phyloP scores from a whole-genome alignment of 371 early-diverging fungal genomes.

The Mucor indicus region DNA sequence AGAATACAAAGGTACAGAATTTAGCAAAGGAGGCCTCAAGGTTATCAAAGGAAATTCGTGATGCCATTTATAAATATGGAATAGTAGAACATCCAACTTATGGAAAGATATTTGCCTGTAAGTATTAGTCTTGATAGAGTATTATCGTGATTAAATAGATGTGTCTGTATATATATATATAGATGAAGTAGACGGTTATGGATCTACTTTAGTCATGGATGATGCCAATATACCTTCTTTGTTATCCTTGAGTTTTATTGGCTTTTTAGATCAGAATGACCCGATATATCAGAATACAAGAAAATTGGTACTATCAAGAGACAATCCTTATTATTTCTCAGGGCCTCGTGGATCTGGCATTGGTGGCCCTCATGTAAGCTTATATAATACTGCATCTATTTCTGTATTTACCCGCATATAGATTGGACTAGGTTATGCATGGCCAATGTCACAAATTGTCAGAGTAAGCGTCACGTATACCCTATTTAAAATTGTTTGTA shows the following conservation, averaged over 20 bases:
- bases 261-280: conserved; percentile 50
- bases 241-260: conserved; percentile 58
- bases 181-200: conserved; percentile 69
- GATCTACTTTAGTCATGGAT: conserved; percentile 62
- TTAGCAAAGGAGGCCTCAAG: conserved; percentile 14
- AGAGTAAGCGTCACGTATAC: conserved; percentile 7
- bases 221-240: conserved; percentile 70
- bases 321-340: conserved; percentile 62
- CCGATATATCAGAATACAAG: conserved; percentile 60
- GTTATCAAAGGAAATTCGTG: conserved; percentile 49
- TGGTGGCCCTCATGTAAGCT: conserved; percentile 64
- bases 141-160: too few relatives aligned
- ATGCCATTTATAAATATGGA: conserved; percentile 55
- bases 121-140: too few relatives aligned
- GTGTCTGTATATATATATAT: conserved; percentile 3
- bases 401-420: neutral
- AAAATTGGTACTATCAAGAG: conserved; percentile 46
- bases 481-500: neutral
- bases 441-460: conserved; percentile 38
- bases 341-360: conserved; percentile 49
- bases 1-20: neutral
- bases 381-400: neutral
- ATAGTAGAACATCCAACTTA: conserved; percentile 40
- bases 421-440: conserved; percentile 27
- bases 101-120: conserved; percentile 48